phyloP scores from a whole-genome alignment of 2,329 filamentous ascomycete species.

The Pezicula carpinea region DNA sequence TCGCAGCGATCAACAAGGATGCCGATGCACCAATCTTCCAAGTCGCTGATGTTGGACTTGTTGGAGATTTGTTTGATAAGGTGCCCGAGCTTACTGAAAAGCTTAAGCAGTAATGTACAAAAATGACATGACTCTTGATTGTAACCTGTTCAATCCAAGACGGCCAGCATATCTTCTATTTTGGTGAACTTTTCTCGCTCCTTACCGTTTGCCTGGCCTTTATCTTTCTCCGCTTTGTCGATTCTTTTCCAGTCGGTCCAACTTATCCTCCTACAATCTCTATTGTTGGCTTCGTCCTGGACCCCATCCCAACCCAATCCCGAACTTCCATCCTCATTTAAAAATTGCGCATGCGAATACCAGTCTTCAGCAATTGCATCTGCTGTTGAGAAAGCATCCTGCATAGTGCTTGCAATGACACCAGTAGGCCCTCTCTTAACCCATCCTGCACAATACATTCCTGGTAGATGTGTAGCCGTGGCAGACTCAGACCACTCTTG shows the following conservation, averaged over 20 bases:
- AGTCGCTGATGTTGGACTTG: conserved; percentile 90
- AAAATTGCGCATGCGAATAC: conserved; percentile 42
- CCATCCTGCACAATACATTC: conserved; percentile 93
- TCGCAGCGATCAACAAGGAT: conserved; percentile 98
- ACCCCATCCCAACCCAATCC: conserved; percentile 74
- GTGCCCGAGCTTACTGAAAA: conserved; percentile 96
- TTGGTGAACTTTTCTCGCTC: conserved; percentile 67
- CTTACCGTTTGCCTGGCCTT: conserved; percentile 66
- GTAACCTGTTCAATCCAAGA: conserved; percentile 33
- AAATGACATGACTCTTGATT: neutral
- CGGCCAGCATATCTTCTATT: conserved; percentile 52
- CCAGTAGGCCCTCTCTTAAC: conserved; percentile 92
- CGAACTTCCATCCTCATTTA: conserved; percentile 38
- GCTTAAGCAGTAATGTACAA: conserved; percentile 46
- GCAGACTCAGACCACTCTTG: conserved; percentile 9
- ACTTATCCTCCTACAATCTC: conserved; percentile 58
- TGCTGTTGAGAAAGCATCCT: conserved; percentile 85
- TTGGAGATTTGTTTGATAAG: conserved; percentile 93
- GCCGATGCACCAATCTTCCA: conserved; percentile 97
- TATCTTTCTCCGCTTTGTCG: conserved; percentile 68
- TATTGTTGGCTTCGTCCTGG: conserved; percentile 49
- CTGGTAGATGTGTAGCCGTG: conserved; percentile 42
- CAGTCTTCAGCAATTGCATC: conserved; percentile 82
- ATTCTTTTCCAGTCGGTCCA: conserved; percentile 89
- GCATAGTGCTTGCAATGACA: conserved; percentile 94